Percentiles rank a stretch among this genome's conserved stretches.
Conservation (phyloP, 495 filamentous ascomycete species). For the Neurospora sp. region DNA sequence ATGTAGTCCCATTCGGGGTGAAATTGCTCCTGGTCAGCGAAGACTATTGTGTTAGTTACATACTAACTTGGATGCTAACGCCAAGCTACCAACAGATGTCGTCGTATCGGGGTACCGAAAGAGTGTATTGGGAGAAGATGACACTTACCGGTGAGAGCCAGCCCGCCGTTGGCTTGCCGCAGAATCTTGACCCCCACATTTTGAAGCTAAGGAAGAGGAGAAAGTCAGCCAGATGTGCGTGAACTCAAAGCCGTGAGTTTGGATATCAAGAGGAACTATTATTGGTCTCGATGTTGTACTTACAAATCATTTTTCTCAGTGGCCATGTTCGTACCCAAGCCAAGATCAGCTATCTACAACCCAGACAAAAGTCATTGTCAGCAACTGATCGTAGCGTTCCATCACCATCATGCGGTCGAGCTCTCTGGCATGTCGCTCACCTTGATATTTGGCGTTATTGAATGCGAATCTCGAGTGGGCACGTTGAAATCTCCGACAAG, state of each 20-base stretch:
- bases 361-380: background rate
- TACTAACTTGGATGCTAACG: background rate
- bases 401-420: background rate
- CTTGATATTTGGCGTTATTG: background rate
- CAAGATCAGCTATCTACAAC: background rate
- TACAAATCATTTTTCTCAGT: background rate
- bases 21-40: background rate
- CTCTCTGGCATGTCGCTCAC: background rate
- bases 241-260: background rate
- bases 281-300: background rate
- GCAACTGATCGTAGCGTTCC: background rate
- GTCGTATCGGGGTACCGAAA: background rate
- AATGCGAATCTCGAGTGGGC: background rate
- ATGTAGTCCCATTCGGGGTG: constrained; percentile 1
- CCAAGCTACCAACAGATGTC: background rate
- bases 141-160: background rate
- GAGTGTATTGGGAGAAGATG: background rate
- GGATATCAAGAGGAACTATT: background rate
- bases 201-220: background rate
- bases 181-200: background rate
- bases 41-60: background rate
- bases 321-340: background rate
- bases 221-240: background rate
- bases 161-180: background rate
- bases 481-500: background rate